Percentiles rank a stretch among this genome's conserved stretches.
Conservation (phyloP, 2,329 filamentous ascomycete genomes). For the Elsinoe ampelina region DNA sequence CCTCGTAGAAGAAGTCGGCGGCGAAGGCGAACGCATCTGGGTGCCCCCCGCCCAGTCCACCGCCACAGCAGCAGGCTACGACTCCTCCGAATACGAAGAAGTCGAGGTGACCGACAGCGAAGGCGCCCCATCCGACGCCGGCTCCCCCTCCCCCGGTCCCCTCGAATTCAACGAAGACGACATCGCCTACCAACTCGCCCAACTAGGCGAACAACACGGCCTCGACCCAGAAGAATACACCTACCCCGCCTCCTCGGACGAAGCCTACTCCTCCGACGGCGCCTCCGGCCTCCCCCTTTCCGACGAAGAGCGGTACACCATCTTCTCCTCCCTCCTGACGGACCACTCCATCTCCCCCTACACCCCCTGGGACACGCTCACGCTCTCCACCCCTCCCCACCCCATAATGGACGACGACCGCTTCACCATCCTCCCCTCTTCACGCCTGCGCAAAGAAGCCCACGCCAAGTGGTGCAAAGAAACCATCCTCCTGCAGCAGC, state of each 20-base stretch:
- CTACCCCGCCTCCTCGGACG: slow-evolving; percentile 33
- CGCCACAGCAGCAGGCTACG: slow-evolving; percentile 1
- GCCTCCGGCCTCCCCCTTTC: slow-evolving; percentile 61
- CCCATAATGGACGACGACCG: slow-evolving; percentile 53
- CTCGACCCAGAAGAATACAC: slow-evolving; percentile 70
- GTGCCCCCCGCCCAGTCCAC: background rate
- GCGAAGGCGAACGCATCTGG: slow-evolving; percentile 34
- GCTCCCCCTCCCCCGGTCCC: slow-evolving; percentile 31
- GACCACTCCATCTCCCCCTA: slow-evolving; percentile 79
- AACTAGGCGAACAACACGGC: slow-evolving; percentile 79
- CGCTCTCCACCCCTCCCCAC: too few relatives aligned
- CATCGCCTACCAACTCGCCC: slow-evolving; percentile 81
- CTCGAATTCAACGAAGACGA: slow-evolving; percentile 90
- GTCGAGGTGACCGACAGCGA: slow-evolving; percentile 59
- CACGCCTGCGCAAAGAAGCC: slow-evolving; percentile 68
- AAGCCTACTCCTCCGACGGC: slow-evolving; percentile 57
- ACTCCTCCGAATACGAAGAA: slow-evolving; percentile 52
- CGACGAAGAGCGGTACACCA: slow-evolving; percentile 62
- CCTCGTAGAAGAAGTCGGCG: slow-evolving; percentile 42
- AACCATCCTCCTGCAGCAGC: slow-evolving; percentile 62
- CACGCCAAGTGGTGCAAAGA: slow-evolving; percentile 79
- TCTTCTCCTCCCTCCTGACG: slow-evolving; percentile 80
- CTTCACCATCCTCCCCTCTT: slow-evolving; percentile 75
- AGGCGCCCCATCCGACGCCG: slow-evolving; percentile 36
- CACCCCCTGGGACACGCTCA: slow-evolving; percentile 78